A percentile compares a stretch with the other conserved stretches of the same genome.
These are phyloP conservation scores for Suillus sp. DNA, from an alignment of 768 basidiomycete genomes.

Conservation along the genomic window DNA sequence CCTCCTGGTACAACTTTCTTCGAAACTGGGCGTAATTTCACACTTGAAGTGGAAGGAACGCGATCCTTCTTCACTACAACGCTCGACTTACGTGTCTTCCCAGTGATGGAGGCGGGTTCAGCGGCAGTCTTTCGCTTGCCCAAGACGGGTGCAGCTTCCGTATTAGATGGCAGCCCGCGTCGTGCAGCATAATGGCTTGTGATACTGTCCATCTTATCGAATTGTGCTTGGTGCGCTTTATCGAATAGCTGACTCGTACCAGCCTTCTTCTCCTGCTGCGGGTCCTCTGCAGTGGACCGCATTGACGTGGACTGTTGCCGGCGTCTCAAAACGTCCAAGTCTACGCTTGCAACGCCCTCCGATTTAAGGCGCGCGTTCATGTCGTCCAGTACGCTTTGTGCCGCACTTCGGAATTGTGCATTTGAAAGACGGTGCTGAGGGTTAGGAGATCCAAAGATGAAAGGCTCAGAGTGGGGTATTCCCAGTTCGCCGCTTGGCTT, in stretches of 20 bases:
- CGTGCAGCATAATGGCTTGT: constrained; percentile 51
- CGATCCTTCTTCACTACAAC: constrained; percentile 38
- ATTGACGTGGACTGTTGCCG: constrained; percentile 8
- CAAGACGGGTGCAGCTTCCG: constrained; percentile 21
- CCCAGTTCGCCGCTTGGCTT: constrained; percentile 9
- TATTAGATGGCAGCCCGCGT: constrained; percentile 29
- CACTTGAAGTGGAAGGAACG: constrained; percentile 6
- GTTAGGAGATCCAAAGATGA: constrained; percentile 78
- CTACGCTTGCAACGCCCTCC: constrained; percentile 55
- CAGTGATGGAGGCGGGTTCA: constrained; percentile 23
- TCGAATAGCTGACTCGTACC: constrained; percentile 45
- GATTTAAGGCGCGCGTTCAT: constrained; percentile 74
- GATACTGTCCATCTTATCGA: constrained; percentile 80
- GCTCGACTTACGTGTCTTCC: constrained; percentile 54
- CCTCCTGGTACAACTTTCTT: constrained; percentile 50
- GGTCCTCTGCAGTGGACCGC: not conserved
- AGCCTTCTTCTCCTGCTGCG: constrained; percentile 28
- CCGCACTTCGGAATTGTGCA: constrained; percentile 64
- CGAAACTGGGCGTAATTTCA: constrained; percentile 17
- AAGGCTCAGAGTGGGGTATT: constrained; percentile 44
- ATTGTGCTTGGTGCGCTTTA: constrained; percentile 62
- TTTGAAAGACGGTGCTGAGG: constrained; percentile 65
- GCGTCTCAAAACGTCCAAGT: constrained; percentile 45
- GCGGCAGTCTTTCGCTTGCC: constrained; percentile 40
- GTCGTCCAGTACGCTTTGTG: constrained; percentile 74